These are phyloP conservation scores for Suhomyces guaymorum DNA, from an alignment of 1,139 yeast genomes.

Conservation along the genomic window DNA sequence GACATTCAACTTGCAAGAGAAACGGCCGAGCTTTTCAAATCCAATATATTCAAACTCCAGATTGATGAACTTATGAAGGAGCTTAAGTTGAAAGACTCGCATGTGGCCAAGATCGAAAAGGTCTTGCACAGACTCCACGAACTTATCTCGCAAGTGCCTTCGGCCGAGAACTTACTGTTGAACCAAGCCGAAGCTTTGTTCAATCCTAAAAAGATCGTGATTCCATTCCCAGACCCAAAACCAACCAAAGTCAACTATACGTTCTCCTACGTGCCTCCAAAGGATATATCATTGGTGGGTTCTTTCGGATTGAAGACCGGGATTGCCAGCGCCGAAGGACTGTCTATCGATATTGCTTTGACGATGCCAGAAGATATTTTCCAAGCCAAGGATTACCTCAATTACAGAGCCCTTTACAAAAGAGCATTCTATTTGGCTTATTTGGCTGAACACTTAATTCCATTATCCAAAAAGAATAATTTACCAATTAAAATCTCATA, in stretches of 20 bases:
- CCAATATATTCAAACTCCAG: conserved; percentile 90
- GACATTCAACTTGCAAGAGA: conserved; percentile 91
- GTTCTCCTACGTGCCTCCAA: conserved; percentile 71
- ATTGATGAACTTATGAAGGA: conserved; percentile 88
- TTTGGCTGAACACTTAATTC: conserved; percentile 63
- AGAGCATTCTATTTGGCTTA: conserved; percentile 84
- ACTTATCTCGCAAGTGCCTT: conserved; percentile 62
- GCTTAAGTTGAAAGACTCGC: conserved; percentile 68
- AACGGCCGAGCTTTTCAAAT: conserved; percentile 89
- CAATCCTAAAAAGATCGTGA: conserved; percentile 51
- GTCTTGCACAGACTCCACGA: conserved; percentile 77
- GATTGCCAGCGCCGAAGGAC: conserved; percentile 58
- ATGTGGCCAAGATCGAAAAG: conserved; percentile 68
- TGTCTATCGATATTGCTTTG: conserved; percentile 73
- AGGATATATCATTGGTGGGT: conserved; percentile 77
- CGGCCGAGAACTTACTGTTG: conserved; percentile 50
- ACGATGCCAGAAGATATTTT: conserved; percentile 78
- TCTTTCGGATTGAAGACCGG: conserved; percentile 87
- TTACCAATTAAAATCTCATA: conserved; percentile 56
- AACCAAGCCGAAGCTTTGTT: conserved; percentile 53
- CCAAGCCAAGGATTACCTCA: conserved; percentile 85
- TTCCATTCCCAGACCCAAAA: conserved; percentile 91
- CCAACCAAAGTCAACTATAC: conserved; percentile 70
- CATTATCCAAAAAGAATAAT: conserved; percentile 54
- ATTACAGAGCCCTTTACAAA: conserved; percentile 87